Evolutionary conservation across 1,284 basidiomycete genomes (phyloP), one percentile per base, ranked within the genome.

Genomic region (Meripilus lineatus): DNA sequence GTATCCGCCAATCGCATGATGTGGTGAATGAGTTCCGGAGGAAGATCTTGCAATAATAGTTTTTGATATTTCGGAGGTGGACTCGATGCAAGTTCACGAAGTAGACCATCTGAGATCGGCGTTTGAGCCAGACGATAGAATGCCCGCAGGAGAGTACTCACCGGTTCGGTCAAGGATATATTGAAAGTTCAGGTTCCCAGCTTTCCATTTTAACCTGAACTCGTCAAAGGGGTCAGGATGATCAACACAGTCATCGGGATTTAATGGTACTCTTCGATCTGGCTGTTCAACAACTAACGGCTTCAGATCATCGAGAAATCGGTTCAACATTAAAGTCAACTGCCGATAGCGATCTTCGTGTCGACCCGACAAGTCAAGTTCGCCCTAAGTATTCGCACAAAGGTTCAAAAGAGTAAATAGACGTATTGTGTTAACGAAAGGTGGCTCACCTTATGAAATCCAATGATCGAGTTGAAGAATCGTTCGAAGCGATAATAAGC

Each of bases 51-150:
- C 11, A 42, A 17, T 6, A 11, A 23, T 7, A 42, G 15, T 23
- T 5, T 34, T 23, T 42, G 40, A n/a, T 33, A 13, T n/a, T 17
- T 42, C 6, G 40, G 40, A n/a, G 22, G 13, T 17, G 38, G 38
- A 25, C 18, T 10, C 13, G 10, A 8, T n/a, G 22, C 28, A n/a
- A 30, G 28, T 10, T 30, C 8, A 8, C n/a, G 28, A 30, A 30
- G 10, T n/a, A 30, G 10, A n/a, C n/a, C 28, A 30, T 30, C 28
- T 30, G 28, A 10, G n/a, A n/a, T n/a, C n/a, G n/a, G n/a, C n/a
- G n/a, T n/a, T n/a, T n/a, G n/a, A n/a, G n/a, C n/a, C n/a, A n/a
- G n/a, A n/a, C n/a, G n/a, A n/a, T n/a, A n/a, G n/a, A n/a, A n/a
- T n/a, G n/a, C n/a, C n/a, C n/a, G n/a, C n/a, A n/a, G n/a, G 8